A percentile compares a stretch with the other conserved stretches of the same genome.
phyloP scores from a whole-genome alignment of 768 basidiomycete genomes.

The Clathrus columnatus region DNA sequence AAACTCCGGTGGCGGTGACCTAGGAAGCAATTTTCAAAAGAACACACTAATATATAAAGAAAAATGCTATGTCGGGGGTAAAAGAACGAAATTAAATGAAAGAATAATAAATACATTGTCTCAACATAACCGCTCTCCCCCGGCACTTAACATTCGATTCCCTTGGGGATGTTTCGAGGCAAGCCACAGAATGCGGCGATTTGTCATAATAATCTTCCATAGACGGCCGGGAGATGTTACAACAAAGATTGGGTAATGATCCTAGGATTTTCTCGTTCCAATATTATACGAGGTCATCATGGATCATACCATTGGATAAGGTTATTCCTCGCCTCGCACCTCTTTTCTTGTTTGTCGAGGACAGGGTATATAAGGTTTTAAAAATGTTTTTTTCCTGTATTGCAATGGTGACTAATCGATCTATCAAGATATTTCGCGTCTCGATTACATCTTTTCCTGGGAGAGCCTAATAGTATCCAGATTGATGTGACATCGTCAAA shows the following conservation, averaged over 20 bases:
- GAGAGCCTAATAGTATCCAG: no score
- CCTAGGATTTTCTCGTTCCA: slow-evolving; percentile 68
- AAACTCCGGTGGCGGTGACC: slow-evolving; percentile 31
- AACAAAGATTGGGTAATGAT: slow-evolving; percentile 56
- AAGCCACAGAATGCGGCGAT: slow-evolving; percentile 48
- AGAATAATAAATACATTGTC: slow-evolving; percentile 52
- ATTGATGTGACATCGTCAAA: no score
- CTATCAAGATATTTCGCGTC: no score
- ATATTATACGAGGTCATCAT: slow-evolving; percentile 8
- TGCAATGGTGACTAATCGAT: no score
- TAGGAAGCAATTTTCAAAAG: slow-evolving; percentile 56
- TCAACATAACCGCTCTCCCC: slow-evolving; percentile 75
- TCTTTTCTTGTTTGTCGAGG: slow-evolving; percentile 90
- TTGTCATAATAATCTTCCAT: slow-evolving; percentile 73
- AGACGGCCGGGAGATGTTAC: slow-evolving; percentile 59
- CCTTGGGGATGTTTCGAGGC: slow-evolving; percentile 55
- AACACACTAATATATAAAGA: slow-evolving; percentile 55
- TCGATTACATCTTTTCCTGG: no score
- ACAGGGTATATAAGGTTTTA: no score
- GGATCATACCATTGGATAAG: slow-evolving; percentile 1
- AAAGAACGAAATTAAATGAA: not conserved
- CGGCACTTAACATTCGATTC: slow-evolving; percentile 55
- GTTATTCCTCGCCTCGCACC: slow-evolving; percentile 53
- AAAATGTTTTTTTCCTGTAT: no score
- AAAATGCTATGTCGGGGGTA: slow-evolving; percentile 54